phyloP scores from a whole-genome alignment of 2,329 filamentous ascomycete genomes.

The Colletotrichum sp. region DNA sequence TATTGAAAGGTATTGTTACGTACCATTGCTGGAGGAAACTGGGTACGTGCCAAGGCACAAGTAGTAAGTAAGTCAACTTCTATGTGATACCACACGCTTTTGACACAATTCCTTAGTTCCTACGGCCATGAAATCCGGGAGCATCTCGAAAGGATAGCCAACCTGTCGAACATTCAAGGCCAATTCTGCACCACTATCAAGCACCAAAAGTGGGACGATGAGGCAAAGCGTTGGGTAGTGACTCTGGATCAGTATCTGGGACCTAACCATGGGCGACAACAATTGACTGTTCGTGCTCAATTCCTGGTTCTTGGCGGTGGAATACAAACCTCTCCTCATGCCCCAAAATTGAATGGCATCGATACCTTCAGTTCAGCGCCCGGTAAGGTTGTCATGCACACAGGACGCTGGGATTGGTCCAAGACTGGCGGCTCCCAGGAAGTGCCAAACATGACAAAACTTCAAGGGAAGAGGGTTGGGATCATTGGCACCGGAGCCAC shows the following conservation, averaged over 20 bases:
- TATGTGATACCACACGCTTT: background rate
- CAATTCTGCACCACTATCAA: slow-evolving; percentile 46
- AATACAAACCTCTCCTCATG: slow-evolving; percentile 28
- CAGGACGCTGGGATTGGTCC: slow-evolving; percentile 48
- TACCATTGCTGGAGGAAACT: slow-evolving; percentile 15
- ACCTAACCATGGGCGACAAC: background rate
- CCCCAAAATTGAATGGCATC: slow-evolving; percentile 45
- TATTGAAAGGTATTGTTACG: slow-evolving; percentile 45
- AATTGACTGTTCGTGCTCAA: slow-evolving; percentile 31
- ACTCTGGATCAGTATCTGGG: background rate
- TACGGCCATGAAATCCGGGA: slow-evolving; percentile 42
- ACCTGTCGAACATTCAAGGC: slow-evolving; percentile 40
- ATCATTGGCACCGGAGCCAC: slow-evolving; percentile 56
- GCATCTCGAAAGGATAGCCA: slow-evolving; percentile 45
- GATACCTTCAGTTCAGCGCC: slow-evolving; percentile 19
- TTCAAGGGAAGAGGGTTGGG: slow-evolving; percentile 50
- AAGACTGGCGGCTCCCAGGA: slow-evolving; percentile 42
- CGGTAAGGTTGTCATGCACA: slow-evolving; percentile 39
- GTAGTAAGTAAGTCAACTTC: slow-evolving; percentile 23
- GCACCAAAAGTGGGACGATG: slow-evolving; percentile 49
- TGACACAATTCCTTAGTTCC: background rate
- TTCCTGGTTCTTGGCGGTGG: slow-evolving; percentile 43
- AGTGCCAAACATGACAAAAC: slow-evolving; percentile 43
- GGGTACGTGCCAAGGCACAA: slow-evolving; percentile 22
- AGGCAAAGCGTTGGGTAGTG: slow-evolving; percentile 22